Evolutionary conservation across 768 basidiomycete genomes (phyloP), one percentile per base, ranked within the genome.

Genomic region (Mycena maculata): DNA sequence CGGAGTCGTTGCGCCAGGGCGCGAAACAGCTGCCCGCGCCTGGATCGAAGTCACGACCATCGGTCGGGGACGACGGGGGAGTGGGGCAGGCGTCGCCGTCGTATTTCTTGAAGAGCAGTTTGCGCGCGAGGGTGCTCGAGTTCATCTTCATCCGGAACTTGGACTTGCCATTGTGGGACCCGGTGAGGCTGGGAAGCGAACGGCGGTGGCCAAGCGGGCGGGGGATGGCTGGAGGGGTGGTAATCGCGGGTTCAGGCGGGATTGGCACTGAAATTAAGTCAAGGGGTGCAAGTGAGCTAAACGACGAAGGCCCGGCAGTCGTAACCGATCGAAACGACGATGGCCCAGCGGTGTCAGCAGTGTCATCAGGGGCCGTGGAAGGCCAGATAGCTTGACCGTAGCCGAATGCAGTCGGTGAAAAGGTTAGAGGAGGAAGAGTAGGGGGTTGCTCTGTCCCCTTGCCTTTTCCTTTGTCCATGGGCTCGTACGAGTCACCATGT

Each of bases 381-480:
- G 82, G 77, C 78, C 82, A 82, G 67, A 76, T 76, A 49, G 80
- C 74, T 54, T 82, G 74, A 28, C 72, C 75, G 71, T 83, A 86
- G 56, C 77, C 79, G 67, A 91, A 81, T 61, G 83, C 82, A 39
- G 90, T 80, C 31, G 86, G 81, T 55, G 86, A 82, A 72, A 93
- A 88, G 33, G 84, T 79, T 64, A 92, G 81, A 67, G 91, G 90
- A 65, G 92, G 90, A 66, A 92, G 83, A 74, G 82, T 82, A 63
- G 91, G 88, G 49, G 90, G 86, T 36, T 74, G 64, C 74, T 82
- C 80, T 71, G 74, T 78, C 58, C 82, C 89, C 78, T 86, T 91
- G 72, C 84, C 88, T 79, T 90, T 93, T 30, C 84, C 86, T 74
- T 86, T 86, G 62, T 78, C 73, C 10, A 61, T n/a, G 68, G 72